Evolutionary conservation across 169 alveolate species (phyloP).

Genomic region (Plasmodium billcollinsi): DNA sequence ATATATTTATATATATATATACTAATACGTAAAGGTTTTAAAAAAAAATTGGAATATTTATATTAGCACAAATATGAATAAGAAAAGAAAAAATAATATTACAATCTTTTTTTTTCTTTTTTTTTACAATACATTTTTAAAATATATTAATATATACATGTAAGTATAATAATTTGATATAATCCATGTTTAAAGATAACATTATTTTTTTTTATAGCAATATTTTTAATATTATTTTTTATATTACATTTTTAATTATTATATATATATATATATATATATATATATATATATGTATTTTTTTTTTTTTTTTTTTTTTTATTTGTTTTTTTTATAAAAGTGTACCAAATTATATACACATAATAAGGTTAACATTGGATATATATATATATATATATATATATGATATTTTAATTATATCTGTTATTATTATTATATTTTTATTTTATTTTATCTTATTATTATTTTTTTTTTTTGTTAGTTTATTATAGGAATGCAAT

Average conservation of each 20-base stretch:
- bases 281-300: background rate
- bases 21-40: too few relatives aligned
- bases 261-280: background rate
- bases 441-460: background rate
- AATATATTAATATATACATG: too few relatives aligned
- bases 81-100: too few relatives aligned
- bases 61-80: too few relatives aligned
- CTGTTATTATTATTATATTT: background rate
- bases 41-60: too few relatives aligned
- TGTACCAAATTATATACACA: background rate
- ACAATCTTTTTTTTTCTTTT: too few relatives aligned
- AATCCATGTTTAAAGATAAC: background rate
- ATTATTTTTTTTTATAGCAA: background rate
- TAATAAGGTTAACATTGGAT: background rate
- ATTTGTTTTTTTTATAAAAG: conserved; percentile 3
- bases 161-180: too few relatives aligned
- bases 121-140: too few relatives aligned
- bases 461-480: background rate
- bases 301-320: background rate
- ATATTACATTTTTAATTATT: background rate
- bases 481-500: conserved; percentile 1
- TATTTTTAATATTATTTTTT: background rate
- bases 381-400: conserved; percentile 6
- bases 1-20: too few relatives aligned
- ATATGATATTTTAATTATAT: conserved; percentile 1